These are phyloP conservation scores for Neurospora pannonica DNA, from an alignment of 495 filamentous ascomycete species.

Conservation along the genomic window DNA sequence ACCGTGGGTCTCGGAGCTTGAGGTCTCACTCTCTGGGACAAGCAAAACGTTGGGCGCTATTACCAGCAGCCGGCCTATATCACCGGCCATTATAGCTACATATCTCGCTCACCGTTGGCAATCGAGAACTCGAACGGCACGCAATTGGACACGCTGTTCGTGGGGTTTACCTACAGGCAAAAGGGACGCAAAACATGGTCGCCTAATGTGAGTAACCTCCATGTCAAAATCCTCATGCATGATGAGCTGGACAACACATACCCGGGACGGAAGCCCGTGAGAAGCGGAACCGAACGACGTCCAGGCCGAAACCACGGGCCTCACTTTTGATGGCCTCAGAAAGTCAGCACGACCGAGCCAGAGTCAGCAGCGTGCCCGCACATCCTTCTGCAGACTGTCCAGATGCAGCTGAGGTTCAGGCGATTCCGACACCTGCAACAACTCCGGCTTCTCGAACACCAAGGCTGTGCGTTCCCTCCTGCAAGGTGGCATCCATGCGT, in stretches of 20 bases:
- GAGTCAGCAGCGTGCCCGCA: background rate
- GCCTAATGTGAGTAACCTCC: conserved; percentile 16
- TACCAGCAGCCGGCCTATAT: background rate
- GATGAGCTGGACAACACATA: conserved; percentile 24
- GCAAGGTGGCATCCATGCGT: background rate
- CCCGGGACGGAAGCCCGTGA: background rate
- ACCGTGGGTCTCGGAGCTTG: conserved; percentile 6
- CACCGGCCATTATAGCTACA: background rate
- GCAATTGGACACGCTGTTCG: background rate
- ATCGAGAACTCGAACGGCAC: background rate
- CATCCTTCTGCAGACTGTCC: background rate
- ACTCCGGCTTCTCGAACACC: background rate
- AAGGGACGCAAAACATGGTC: conserved; percentile 25
- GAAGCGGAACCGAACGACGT: background rate
- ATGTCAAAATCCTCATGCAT: conserved; percentile 23
- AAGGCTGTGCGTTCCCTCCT: background rate
- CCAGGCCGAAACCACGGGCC: background rate
- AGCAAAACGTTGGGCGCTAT: background rate
- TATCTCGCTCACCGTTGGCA: background rate
- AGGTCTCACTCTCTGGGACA: background rate
- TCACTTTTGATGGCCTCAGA: background rate
- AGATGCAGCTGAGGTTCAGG: background rate
- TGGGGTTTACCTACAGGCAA: background rate
- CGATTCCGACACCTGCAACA: background rate
- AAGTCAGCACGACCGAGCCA: background rate